phyloP scores from a whole-genome alignment of 106 monocot species.

The Acorus calamus region DNA sequence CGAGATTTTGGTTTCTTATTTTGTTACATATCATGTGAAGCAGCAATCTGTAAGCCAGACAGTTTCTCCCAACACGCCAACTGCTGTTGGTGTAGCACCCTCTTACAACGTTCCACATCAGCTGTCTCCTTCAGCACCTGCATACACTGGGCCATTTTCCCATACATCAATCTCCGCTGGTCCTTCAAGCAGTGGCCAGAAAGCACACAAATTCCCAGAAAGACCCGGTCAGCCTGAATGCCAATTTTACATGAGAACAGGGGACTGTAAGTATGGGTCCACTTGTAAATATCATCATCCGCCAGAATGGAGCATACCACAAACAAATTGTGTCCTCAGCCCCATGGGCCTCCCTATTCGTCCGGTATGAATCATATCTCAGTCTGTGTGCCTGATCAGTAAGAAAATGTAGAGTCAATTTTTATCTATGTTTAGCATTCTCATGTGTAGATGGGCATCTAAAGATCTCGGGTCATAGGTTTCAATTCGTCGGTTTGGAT shows the following conservation, averaged over 20 bases:
- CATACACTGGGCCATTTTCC: constrained; percentile 34
- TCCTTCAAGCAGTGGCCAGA: constrained; percentile 38
- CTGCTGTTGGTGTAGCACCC: constrained; percentile 35
- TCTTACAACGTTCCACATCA: constrained; percentile 47
- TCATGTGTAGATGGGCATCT: not conserved
- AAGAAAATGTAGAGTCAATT: not conserved
- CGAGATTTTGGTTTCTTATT: constrained; percentile 1
- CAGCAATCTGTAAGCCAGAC: constrained; percentile 41
- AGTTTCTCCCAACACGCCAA: constrained; percentile 41
- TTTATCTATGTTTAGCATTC: not conserved
- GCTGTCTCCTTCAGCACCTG: constrained; percentile 52
- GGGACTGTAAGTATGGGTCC: constrained; percentile 86
- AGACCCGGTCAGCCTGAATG: constrained; percentile 84
- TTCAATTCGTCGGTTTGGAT: not conserved
- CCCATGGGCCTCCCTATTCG: constrained; percentile 89
- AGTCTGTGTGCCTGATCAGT: not conserved
- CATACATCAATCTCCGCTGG: constrained; percentile 28
- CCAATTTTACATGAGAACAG: constrained; percentile 81
- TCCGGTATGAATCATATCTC: constrained; percentile 38
- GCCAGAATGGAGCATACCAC: constrained; percentile 48
- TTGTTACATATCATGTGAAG: constrained; percentile 11
- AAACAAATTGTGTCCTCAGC: constrained; percentile 59
- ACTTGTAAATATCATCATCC: constrained; percentile 90
- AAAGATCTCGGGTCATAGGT: not conserved
- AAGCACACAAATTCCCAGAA: constrained; percentile 55